Base-by-base conservation (phyloP, 805 yeast genomes). In the Candida caryicola region DNA sequence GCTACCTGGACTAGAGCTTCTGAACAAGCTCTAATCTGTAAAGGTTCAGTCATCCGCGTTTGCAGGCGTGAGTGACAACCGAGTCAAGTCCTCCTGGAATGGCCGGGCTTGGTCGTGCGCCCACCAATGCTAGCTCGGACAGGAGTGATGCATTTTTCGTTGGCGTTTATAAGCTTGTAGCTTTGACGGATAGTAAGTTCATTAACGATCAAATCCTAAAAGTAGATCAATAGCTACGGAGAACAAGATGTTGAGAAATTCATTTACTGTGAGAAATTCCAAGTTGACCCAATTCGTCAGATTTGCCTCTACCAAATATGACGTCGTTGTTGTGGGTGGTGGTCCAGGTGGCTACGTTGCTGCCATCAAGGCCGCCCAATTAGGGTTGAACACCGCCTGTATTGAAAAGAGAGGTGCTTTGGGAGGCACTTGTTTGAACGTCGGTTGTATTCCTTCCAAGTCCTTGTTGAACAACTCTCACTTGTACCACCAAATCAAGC, bases 271-370 rank as follows among this genome's bases (percentile, higher is more conserved):
- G 21, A 27, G 29, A n/a, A 30, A 18, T 23, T 37, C 37, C 26
- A 30, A 34, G 21, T 48, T 51, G 31, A 46, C 53, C 42, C 67
- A 65, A 45, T 66, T 67, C 45, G 58, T 64, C 49, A 61, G 74
- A 59, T 61, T 50, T 51, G 64, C 62, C 43, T 67, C 73, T 21
- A 60, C 73, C 44, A 65, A 69, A 49, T 93, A 87, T 62, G 98
- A 93, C 58, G 79, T 93, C 39, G 95, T 91, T 39, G 87, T 93
- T 54, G 85, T 93, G 59, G 99, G 99, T 52, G 98, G 97, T 55
- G 99, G 99, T 43, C 99, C 99, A 52, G 99, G 98, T 66, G 99
- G 99, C 46, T 93, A 93, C 65, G 93, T 93, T 54, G 98, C 97
- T 39, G 99, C 99, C 57, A 93, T 93, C 66, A 91, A 88, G 68